Conservation (phyloP, 306 rosid genomes). For the Ormosia emarginata region DNA sequence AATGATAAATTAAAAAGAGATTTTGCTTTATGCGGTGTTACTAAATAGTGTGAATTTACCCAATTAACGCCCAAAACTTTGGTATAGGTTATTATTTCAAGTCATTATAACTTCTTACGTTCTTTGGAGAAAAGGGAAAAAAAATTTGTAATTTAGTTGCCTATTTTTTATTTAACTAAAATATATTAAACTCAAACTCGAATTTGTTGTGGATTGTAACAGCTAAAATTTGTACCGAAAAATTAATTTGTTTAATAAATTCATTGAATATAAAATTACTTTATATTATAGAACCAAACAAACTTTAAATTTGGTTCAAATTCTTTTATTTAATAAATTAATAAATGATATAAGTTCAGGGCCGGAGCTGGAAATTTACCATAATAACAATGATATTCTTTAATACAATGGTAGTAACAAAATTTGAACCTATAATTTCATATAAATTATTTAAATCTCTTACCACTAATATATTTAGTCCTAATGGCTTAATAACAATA, state of each 20-base stretch:
- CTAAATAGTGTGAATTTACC: constrained; percentile 21
- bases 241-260: not conserved
- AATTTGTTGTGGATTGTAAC: not conserved
- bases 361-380: too few species aligned
- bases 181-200: not conserved
- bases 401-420: too few species aligned
- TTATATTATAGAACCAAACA: not conserved
- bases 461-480: too few species aligned
- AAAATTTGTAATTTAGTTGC: not conserved
- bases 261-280: not conserved
- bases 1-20: constrained; percentile 16
- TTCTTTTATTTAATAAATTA: not conserved
- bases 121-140: not conserved
- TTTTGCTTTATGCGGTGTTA: constrained; percentile 19
- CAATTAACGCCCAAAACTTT: constrained; percentile 35
- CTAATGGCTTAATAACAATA: too few species aligned
- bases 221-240: not conserved
- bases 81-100: constrained; percentile 32
- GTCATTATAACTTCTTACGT: constrained; percentile 27
- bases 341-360: not conserved
- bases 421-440: too few species aligned
- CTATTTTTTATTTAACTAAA: not conserved
- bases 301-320: not conserved
- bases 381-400: too few species aligned
- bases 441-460: too few species aligned